Evolutionary conservation across 176 grass and related monocot genomes (phyloP).

Genomic region (Juncus inflexus): DNA sequence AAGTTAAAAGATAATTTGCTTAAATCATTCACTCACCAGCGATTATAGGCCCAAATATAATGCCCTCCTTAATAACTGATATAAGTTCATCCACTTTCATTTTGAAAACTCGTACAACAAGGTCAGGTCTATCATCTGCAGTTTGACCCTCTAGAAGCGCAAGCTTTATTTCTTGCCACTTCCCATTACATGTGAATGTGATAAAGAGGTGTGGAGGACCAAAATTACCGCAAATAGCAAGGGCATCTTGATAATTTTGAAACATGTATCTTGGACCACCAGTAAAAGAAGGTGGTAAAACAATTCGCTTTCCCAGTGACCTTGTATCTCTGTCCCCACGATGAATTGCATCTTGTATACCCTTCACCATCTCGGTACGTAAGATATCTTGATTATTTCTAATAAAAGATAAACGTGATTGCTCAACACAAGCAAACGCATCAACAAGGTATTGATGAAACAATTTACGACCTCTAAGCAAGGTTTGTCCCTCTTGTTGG

Average conservation of each 20-base stretch:
- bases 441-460: too few species aligned
- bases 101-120: not conserved
- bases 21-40: not conserved
- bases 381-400: too few species aligned
- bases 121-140: not conserved
- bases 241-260: constrained; percentile 22
- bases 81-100: not conserved
- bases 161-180: not conserved
- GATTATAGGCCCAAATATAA: not conserved
- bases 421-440: too few species aligned
- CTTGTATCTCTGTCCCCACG: too few species aligned
- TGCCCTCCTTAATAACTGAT: not conserved
- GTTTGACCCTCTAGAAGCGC: not conserved
- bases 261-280: not conserved
- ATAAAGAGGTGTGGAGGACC: not conserved
- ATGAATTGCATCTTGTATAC: too few species aligned
- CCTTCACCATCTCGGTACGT: too few species aligned
- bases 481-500: too few species aligned
- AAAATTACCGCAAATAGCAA: not conserved
- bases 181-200: constrained; percentile 11
- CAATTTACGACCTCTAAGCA: too few species aligned
- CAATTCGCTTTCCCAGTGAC: constrained; percentile 1
- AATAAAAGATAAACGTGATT: too few species aligned
- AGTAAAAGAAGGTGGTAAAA: not conserved
- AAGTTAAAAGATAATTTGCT: too few species aligned